Conservation (phyloP, 495 filamentous ascomycete species). For the Umbilicaria muhlenbergii region DNA sequence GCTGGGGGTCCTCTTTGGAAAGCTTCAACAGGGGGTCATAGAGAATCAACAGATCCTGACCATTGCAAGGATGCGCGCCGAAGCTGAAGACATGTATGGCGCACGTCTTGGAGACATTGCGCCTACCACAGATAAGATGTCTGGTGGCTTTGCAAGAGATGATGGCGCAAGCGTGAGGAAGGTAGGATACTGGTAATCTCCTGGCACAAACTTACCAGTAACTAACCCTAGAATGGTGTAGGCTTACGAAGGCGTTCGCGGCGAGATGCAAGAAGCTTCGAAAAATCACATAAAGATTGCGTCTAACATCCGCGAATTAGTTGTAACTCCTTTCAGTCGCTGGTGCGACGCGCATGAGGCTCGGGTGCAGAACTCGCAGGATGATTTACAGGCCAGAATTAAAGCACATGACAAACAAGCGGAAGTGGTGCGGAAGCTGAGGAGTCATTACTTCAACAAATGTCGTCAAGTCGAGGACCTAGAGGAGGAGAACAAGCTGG, state of each 20-base stretch:
- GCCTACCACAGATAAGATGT: constrained; percentile 63
- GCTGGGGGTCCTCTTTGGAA: constrained; percentile 87
- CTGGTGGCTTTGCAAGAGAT: constrained; percentile 78
- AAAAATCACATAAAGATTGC: constrained; percentile 90
- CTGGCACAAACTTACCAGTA: not conserved
- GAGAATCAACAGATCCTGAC: constrained; percentile 91
- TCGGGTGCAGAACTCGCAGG: constrained; percentile 83
- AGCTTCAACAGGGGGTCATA: constrained; percentile 87
- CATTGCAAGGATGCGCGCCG: constrained; percentile 85
- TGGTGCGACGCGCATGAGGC: constrained; percentile 92
- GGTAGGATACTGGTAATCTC: constrained; percentile 30
- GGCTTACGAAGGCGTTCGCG: constrained; percentile 91
- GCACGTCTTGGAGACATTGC: constrained; percentile 66
- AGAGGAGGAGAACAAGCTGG: constrained; percentile 96
- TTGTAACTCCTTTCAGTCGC: constrained; percentile 80
- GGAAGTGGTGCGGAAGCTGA: constrained; percentile 76
- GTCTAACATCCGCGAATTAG: constrained; percentile 87
- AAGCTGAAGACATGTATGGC: constrained; percentile 86
- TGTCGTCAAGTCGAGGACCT: constrained; percentile 90
- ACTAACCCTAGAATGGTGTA: constrained; percentile 18
- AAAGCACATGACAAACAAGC: constrained; percentile 87
- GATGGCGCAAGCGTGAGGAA: constrained; percentile 94
- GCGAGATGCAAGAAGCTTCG: constrained; percentile 85
- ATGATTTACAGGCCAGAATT: constrained; percentile 76
- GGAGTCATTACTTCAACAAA: constrained; percentile 97